Percentiles rank a stretch among this genome's conserved stretches.
Conservation (phyloP, 78 protist species). For the Pigoraptor vietnamica region DNA sequence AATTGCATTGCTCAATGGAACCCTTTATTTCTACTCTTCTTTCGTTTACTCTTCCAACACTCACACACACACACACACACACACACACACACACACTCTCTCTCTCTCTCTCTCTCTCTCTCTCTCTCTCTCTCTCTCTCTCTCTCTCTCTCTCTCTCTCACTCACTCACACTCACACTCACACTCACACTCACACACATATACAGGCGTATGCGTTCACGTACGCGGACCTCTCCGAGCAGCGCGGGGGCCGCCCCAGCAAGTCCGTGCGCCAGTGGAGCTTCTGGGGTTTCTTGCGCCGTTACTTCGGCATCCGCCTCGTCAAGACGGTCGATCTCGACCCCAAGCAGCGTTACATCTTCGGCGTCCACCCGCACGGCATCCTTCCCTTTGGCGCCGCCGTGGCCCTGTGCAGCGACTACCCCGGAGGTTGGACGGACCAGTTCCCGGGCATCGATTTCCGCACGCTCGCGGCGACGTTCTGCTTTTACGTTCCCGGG, state of each 20-base stretch:
- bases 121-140: background rate
- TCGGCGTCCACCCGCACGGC: slow-evolving; percentile 40
- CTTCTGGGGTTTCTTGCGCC: background rate
- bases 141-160: background rate
- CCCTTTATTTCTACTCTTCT: background rate
- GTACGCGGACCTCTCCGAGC: slow-evolving; percentile 2
- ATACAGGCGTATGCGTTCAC: background rate
- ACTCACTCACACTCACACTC: background rate
- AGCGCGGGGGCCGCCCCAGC: background rate
- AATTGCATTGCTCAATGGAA: no score
- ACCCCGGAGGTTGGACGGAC: background rate
- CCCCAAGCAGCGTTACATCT: background rate
- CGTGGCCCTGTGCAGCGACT: background rate
- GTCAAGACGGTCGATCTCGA: background rate
- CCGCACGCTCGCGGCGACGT: slow-evolving; percentile 18
- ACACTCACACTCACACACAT: background rate
- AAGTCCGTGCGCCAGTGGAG: background rate
- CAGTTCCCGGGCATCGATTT: slow-evolving; percentile 5
- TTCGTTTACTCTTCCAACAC: background rate
- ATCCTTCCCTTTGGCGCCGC: slow-evolving; percentile 11
- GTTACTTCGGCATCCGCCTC: background rate
- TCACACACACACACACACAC: no score
- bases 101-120: background rate
- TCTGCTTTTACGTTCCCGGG: slow-evolving; percentile 23
- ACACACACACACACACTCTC: background rate